Evolutionary conservation across 148 eudicot species (phyloP).

Genomic region (Amaranthus hypochondriacus): DNA sequence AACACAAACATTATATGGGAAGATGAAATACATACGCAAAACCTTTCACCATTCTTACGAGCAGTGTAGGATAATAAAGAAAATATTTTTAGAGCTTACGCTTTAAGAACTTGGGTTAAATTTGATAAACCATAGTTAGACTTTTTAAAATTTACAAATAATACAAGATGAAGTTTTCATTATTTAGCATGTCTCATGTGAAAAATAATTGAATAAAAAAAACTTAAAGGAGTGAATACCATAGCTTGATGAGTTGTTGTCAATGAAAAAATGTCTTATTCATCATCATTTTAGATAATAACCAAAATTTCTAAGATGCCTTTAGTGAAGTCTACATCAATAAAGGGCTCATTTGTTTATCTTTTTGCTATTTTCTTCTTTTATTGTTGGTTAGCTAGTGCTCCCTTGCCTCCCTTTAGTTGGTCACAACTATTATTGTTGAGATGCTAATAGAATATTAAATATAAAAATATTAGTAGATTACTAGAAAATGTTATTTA

Average conservation of each 20-base stretch:
- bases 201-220: not conserved
- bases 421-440: not conserved
- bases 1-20: no score
- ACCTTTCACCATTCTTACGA: no score
- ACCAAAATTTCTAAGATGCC: not conserved
- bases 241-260: conserved; percentile 9
- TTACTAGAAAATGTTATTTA: no score
- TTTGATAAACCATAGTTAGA: not conserved
- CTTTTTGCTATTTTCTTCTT: not conserved
- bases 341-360: conserved; percentile 10
- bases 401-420: conserved; percentile 3
- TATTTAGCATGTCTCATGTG: not conserved
- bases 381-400: not conserved
- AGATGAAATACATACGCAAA: no score
- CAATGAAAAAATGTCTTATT: not conserved
- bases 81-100: not conserved
- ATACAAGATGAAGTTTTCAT: not conserved
- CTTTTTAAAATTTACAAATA: not conserved
- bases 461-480: no score
- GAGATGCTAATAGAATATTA: not conserved
- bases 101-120: conserved; percentile 2
- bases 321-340: conserved; percentile 12
- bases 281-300: not conserved
- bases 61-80: not conserved
- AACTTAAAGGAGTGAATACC: not conserved